Percentiles rank a stretch among this genome's conserved stretches.
These are phyloP conservation scores for Verticillium nonalfalfae DNA, from an alignment of 2,329 filamentous ascomycete genomes.

Conservation along the genomic window DNA sequence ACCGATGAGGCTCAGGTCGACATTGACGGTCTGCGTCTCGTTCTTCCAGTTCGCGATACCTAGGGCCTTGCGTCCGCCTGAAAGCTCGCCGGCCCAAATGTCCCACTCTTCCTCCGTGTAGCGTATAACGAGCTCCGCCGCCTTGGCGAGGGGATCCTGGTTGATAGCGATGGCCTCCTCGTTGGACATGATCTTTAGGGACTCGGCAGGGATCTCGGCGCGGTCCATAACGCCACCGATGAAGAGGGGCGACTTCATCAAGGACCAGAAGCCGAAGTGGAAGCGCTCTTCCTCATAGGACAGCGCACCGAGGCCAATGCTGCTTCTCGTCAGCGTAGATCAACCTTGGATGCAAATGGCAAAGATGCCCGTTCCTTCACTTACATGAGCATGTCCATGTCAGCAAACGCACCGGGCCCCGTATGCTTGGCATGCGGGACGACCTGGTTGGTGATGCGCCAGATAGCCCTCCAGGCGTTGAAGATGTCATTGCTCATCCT, in stretches of 20 bases:
- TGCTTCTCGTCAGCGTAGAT: conserved; percentile 7
- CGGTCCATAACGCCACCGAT: conserved; percentile 37
- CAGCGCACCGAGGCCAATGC: conserved; percentile 38
- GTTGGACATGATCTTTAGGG: conserved; percentile 39
- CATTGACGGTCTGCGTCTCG: conserved; percentile 29
- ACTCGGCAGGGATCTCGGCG: conserved; percentile 26
- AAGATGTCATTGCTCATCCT: conserved; percentile 49
- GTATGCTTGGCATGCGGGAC: conserved; percentile 38
- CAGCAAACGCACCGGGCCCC: conserved; percentile 38
- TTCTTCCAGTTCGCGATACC: conserved; percentile 45
- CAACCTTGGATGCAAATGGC: too few species aligned
- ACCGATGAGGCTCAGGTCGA: conserved; percentile 33
- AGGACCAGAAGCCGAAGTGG: conserved; percentile 46
- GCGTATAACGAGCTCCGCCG: conserved; percentile 41
- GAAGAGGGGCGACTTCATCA: conserved; percentile 42
- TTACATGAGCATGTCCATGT: conserved; percentile 46
- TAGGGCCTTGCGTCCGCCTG: conserved; percentile 32
- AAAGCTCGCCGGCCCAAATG: conserved; percentile 42
- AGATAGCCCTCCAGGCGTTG: conserved; percentile 42
- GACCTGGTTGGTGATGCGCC: conserved; percentile 44
- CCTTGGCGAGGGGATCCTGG: conserved; percentile 45
- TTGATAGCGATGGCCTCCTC: conserved; percentile 51
- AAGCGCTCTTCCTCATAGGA: conserved; percentile 40
- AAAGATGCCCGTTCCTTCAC: conserved; percentile 4
- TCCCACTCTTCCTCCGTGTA: conserved; percentile 44